These are phyloP conservation scores for Diddensiella caesifluorescens DNA, from an alignment of 805 yeast genomes.

Conservation along the genomic window DNA sequence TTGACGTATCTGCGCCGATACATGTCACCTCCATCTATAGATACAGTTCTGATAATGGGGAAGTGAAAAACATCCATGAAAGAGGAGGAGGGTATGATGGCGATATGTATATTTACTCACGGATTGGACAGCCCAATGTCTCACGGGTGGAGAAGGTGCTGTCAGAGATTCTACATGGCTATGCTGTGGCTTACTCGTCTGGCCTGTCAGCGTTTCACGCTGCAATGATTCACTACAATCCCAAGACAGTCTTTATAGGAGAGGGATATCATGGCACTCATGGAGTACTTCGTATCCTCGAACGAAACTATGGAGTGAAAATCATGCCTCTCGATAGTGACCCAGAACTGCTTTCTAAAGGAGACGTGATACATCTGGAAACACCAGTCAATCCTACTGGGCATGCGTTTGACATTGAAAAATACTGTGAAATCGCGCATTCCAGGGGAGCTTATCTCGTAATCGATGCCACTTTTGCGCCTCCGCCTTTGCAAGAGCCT, in stretches of 20 bases:
- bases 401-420: constrained; percentile 51
- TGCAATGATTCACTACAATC: constrained; percentile 61
- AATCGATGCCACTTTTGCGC: constrained; percentile 89
- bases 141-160: constrained; percentile 62
- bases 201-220: constrained; percentile 83
- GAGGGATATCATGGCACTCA: constrained; percentile 84
- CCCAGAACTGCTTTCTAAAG: constrained; percentile 48
- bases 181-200: constrained; percentile 65
- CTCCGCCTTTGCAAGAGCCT: constrained; percentile 82
- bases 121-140: constrained; percentile 70
- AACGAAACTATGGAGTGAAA: constrained; percentile 49
- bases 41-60: constrained; percentile 55
- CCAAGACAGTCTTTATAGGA: constrained; percentile 68
- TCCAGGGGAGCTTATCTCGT: constrained; percentile 64
- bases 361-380: constrained; percentile 78
- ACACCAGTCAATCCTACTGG: constrained; percentile 89
- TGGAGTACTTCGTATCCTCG: constrained; percentile 58
- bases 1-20: constrained; percentile 62
- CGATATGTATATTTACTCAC: constrained; percentile 50
- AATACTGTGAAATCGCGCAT: constrained; percentile 69
- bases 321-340: constrained; percentile 27
- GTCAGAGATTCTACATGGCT: constrained; percentile 53
- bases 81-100: constrained; percentile 32
- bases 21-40: constrained; percentile 75
- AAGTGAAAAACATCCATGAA: constrained; percentile 41